Conservation (phyloP, 2,329 filamentous ascomycete genomes). For the Mollisia scopiformis region DNA sequence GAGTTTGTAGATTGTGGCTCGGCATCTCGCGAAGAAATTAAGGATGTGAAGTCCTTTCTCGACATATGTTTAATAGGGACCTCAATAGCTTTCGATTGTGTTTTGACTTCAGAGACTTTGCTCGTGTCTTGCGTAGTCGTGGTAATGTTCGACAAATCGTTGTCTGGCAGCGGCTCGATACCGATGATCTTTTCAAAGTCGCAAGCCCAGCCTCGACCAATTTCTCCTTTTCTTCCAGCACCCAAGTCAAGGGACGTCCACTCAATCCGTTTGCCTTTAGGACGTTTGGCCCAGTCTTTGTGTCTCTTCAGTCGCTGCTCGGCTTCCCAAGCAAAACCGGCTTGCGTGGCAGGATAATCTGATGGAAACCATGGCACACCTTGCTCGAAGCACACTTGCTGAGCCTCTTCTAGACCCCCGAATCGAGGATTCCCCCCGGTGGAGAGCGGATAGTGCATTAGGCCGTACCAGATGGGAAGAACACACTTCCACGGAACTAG, state of each 20-base stretch:
- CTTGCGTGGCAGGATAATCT: conserved; percentile 78
- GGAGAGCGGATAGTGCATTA: conserved; percentile 81
- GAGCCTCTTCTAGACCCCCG: conserved; percentile 78
- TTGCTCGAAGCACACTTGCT: conserved; percentile 82
- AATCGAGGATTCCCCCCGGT: conserved; percentile 81
- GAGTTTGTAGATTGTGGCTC: conserved; percentile 40
- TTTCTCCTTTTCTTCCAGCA: conserved; percentile 74
- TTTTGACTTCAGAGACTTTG: not conserved
- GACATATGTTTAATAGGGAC: conserved; percentile 23
- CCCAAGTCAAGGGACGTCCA: conserved; percentile 79
- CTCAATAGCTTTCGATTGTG: not conserved
- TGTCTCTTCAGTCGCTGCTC: conserved; percentile 63
- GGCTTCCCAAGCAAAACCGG: conserved; percentile 79
- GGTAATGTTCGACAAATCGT: conserved; percentile 5
- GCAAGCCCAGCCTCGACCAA: conserved; percentile 81
- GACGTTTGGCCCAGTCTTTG: conserved; percentile 72
- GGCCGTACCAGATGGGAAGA: conserved; percentile 78
- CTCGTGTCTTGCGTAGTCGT: conserved; percentile 9
- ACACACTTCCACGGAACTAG: conserved; percentile 92
- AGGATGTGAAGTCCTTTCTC: conserved; percentile 23
- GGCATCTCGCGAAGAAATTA: conserved; percentile 26
- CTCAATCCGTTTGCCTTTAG: conserved; percentile 78
- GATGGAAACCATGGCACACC: conserved; percentile 82
- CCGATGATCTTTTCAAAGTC: conserved; percentile 66
- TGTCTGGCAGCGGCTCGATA: conserved; percentile 1